phyloP scores from a whole-genome alignment of 768 basidiomycete species.

The Suillus fuscotomentosus region DNA sequence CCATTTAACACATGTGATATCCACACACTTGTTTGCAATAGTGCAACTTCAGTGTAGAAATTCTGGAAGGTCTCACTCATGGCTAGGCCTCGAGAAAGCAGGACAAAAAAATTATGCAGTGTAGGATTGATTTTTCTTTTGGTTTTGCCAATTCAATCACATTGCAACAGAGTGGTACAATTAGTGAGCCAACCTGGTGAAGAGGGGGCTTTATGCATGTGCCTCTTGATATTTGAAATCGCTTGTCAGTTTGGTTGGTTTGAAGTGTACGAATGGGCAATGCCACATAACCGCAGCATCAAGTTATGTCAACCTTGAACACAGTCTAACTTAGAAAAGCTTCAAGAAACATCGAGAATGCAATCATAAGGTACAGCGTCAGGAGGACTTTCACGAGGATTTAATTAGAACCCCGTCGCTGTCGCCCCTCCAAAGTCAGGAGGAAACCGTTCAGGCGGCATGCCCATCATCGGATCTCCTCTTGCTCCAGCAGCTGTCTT shows the following conservation, averaged over 20 bases:
- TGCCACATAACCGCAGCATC: neutral
- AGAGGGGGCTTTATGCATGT: too few relatives aligned
- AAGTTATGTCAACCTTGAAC: neutral
- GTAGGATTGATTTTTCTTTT: too few relatives aligned
- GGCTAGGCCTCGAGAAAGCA: too few relatives aligned
- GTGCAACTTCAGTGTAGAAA: too few relatives aligned
- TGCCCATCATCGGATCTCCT: constrained; percentile 32
- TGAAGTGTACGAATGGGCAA: neutral
- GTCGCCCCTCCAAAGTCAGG: constrained; percentile 28
- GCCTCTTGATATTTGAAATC: neutral
- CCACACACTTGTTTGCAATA: too few relatives aligned
- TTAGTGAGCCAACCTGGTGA: too few relatives aligned
- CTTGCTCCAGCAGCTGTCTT: constrained; percentile 54
- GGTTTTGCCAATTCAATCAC: too few relatives aligned
- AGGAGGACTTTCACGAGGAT: neutral
- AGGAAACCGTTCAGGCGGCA: constrained; percentile 30
- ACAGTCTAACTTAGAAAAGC: neutral
- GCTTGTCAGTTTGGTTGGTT: neutral
- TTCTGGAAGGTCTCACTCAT: too few relatives aligned
- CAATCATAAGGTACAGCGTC: neutral
- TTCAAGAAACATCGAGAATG: neutral
- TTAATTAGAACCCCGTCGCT: constrained; percentile 2
- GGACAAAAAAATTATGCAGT: too few relatives aligned
- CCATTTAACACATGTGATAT: too few relatives aligned
- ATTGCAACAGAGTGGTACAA: too few relatives aligned